Conservation (phyloP, 805 yeast species). For the Komagataella pseudopastoris region DNA sequence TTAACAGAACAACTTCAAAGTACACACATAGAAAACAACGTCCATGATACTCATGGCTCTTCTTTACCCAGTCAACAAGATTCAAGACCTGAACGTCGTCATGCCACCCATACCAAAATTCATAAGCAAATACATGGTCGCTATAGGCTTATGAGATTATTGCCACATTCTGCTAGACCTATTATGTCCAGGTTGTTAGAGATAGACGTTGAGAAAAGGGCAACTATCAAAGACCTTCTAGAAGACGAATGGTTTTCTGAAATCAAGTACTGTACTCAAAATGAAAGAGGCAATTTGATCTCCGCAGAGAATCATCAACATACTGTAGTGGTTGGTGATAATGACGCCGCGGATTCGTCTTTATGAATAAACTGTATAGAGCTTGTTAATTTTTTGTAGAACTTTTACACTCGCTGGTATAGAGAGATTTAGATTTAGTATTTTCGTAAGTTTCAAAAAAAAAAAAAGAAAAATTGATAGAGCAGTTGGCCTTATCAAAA, state of each 20-base stretch:
- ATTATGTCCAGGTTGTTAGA: conserved; percentile 52
- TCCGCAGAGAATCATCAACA: conserved; percentile 37
- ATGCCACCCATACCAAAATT: conserved; percentile 18
- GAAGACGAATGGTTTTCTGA: conserved; percentile 59
- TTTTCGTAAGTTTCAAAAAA: background rate
- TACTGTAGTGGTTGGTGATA: conserved; percentile 21
- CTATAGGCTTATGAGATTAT: conserved; percentile 62
- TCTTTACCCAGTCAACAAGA: conserved; percentile 2
- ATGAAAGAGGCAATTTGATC: conserved; percentile 22
- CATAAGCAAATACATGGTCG: conserved; percentile 67
- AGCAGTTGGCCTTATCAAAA: background rate
- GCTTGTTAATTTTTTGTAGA: background rate
- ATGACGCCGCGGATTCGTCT: background rate
- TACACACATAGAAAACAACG: conserved; percentile 4
- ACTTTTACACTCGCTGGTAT: background rate
- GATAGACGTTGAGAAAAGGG: conserved; percentile 47
- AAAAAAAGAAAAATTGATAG: background rate
- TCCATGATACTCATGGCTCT: background rate
- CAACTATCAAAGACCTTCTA: conserved; percentile 51
- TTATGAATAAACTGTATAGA: background rate
- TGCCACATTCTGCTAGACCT: conserved; percentile 79
- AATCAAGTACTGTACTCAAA: conserved; percentile 48
- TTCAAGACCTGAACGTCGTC: conserved; percentile 21
- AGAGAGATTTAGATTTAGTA: background rate
- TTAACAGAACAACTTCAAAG: background rate